Percentiles rank a stretch among this genome's conserved stretches.
phyloP scores from a whole-genome alignment of 257 asterid genomes.

The Eustoma russellianum region DNA sequence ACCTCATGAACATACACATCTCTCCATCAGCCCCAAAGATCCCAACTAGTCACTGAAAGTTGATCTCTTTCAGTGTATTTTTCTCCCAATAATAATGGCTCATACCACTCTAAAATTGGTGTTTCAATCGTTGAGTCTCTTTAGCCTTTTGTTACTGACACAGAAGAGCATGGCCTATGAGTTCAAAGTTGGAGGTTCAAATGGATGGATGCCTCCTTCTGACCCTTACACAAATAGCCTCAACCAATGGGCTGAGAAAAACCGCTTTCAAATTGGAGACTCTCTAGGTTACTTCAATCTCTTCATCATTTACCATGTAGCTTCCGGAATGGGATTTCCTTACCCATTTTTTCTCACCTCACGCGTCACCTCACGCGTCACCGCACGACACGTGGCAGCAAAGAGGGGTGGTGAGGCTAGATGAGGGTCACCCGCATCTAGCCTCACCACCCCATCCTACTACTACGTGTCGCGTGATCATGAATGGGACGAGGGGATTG shows the following conservation, averaged over 20 bases:
- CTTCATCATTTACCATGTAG: neutral
- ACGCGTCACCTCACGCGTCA: too few relatives aligned
- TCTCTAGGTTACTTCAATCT: conserved; percentile 18
- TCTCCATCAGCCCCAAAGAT: conserved; percentile 4
- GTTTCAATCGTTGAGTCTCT: conserved; percentile 18
- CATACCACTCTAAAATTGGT: conserved; percentile 8
- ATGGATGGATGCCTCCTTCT: conserved; percentile 56
- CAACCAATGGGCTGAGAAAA: conserved; percentile 31
- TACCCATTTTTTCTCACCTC: too few relatives aligned
- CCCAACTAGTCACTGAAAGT: neutral
- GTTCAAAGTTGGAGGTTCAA: conserved; percentile 59
- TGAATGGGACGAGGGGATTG: too few relatives aligned
- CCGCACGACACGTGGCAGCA: too few relatives aligned
- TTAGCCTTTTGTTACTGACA: conserved; percentile 25
- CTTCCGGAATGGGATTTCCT: too few relatives aligned
- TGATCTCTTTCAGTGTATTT: neutral
- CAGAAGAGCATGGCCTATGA: conserved; percentile 37
- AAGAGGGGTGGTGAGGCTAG: too few relatives aligned
- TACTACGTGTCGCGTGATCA: too few relatives aligned
- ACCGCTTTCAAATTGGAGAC: conserved; percentile 31
- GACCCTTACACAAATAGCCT: conserved; percentile 34
- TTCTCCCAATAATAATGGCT: conserved; percentile 32
- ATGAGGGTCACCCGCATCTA: too few relatives aligned
- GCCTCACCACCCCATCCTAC: too few relatives aligned
- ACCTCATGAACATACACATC: conserved; percentile 11